Conservation (phyloP, 176 grass and related monocot genomes). For the Miscanthus lutarioriparius region DNA sequence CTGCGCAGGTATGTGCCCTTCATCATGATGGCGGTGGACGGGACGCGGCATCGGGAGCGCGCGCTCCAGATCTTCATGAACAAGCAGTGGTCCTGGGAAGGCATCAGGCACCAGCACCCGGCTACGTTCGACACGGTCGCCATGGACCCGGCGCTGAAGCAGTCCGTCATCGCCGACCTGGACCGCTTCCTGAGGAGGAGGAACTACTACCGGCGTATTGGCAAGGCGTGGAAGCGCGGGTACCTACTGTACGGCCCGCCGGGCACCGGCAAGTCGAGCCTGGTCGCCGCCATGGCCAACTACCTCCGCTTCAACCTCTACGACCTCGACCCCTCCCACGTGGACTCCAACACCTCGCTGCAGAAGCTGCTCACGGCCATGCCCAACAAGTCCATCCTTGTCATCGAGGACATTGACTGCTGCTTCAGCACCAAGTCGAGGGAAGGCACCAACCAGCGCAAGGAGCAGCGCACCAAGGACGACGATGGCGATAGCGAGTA, state of each 20-base stretch:
- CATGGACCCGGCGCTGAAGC: slow-evolving; percentile 45
- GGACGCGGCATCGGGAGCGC: not conserved
- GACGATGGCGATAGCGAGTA: not conserved
- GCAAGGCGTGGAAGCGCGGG: slow-evolving; percentile 58
- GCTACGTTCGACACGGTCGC: slow-evolving; percentile 66
- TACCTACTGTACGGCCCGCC: slow-evolving; percentile 39
- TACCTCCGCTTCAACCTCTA: slow-evolving; percentile 55
- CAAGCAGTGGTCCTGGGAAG: not conserved
- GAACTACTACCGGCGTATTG: slow-evolving; percentile 46
- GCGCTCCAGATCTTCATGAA: slow-evolving; percentile 42
- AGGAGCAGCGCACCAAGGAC: not conserved
- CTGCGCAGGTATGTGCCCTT: too few species aligned
- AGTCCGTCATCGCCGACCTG: slow-evolving; percentile 25
- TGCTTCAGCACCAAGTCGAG: not conserved
- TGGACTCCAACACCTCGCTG: slow-evolving; percentile 40
- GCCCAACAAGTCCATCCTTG: slow-evolving; percentile 9
- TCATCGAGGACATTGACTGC: slow-evolving; percentile 18
- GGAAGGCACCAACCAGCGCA: not conserved
- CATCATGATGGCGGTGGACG: too few species aligned
- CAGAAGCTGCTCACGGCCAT: slow-evolving; percentile 27
- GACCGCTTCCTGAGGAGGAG: slow-evolving; percentile 26
- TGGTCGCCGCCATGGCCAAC: slow-evolving; percentile 45
- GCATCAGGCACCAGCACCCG: slow-evolving; percentile 54
- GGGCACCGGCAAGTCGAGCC: slow-evolving; percentile 61
- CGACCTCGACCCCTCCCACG: slow-evolving; percentile 49